Evolutionary conservation across 2,329 filamentous ascomycete genomes (phyloP).

Genomic region (Colletotrichum camelliae): DNA sequence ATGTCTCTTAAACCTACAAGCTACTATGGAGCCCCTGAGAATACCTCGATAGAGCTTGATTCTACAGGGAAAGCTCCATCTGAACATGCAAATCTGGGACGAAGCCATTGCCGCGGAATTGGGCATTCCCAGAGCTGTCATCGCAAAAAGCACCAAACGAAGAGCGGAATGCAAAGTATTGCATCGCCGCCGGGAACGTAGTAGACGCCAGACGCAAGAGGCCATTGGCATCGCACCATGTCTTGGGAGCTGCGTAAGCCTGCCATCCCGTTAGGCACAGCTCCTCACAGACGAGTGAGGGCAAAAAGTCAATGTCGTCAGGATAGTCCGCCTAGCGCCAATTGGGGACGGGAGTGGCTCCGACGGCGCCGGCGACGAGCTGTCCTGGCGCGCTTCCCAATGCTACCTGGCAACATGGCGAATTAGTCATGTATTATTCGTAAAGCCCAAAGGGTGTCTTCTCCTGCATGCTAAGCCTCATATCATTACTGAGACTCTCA

Average conservation of each 20-base stretch:
- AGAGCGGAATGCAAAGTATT: background rate
- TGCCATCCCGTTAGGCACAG: background rate
- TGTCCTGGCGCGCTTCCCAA: background rate
- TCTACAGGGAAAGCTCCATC: background rate
- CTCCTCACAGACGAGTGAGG: background rate
- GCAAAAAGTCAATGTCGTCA: conserved; percentile 24
- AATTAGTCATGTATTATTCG: background rate
- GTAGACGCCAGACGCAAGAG: background rate
- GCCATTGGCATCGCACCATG: conserved; percentile 8
- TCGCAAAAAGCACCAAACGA: background rate
- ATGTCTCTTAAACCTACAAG: background rate
- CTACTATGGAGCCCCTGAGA: background rate
- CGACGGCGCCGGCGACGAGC: conserved; percentile 2
- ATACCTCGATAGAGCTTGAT: background rate
- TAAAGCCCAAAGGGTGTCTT: background rate
- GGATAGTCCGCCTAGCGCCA: conserved; percentile 12
- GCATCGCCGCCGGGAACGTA: background rate
- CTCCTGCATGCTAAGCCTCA: background rate
- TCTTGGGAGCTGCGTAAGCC: conserved; percentile 20
- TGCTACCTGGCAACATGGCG: background rate
- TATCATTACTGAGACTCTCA: background rate
- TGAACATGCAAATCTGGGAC: background rate
- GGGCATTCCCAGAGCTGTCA: background rate
- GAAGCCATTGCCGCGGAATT: background rate
- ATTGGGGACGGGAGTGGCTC: conserved; percentile 7